Evolutionary conservation across 257 asterid species (phyloP), one percentile per base, ranked within the genome.

Genomic region (Petunia secreta): DNA sequence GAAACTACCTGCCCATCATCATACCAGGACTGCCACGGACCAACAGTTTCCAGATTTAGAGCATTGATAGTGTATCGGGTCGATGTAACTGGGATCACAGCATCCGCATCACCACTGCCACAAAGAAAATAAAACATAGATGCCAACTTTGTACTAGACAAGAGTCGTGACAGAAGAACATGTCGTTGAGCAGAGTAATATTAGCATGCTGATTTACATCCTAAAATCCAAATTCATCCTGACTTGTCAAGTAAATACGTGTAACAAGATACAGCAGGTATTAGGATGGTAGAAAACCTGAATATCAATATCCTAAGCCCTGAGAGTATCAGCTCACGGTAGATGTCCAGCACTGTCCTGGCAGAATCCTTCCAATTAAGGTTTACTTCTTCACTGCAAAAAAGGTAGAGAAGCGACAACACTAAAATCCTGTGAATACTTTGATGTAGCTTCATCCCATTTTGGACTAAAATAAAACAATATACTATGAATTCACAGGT

Each of bases 291-390:
- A 25, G 25, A 25, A 25, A 25, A 96, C 99, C 99, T 96, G 94
- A 96, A 94, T 80, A 94, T 87, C 99, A 98, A 96, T 68, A 94
- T 91, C 63, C 98, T 95, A 80, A 94, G 87, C 55, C 97, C 97
- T 0, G 88, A 65, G 7, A 66, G 90, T 77, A 96, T 77, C 81
- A 96, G 92, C 90, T 96, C 97, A 2, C 82, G 91, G 85, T 92
- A 92, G 82, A 96, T 67, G 36, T 94, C 81, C 85, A 96, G 89
- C 80, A 94, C 89, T 14, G 99, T 86, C 5, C 62, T 80, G 77
- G 98, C 91, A 74, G 92, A 89, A 87, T 96, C 98, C 84, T 91
- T 84, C 99, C 99, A 96, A 80, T 83, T 63, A 5, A 78, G 85
- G 62, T 65, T 38, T 68, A 96, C 92, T 60, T 64, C 63, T 8